A percentile compares a stretch with the other conserved stretches of the same genome.
Evolutionary conservation across 495 filamentous ascomycete species (phyloP).

Genomic region (Trichoderma erinaceum): DNA sequence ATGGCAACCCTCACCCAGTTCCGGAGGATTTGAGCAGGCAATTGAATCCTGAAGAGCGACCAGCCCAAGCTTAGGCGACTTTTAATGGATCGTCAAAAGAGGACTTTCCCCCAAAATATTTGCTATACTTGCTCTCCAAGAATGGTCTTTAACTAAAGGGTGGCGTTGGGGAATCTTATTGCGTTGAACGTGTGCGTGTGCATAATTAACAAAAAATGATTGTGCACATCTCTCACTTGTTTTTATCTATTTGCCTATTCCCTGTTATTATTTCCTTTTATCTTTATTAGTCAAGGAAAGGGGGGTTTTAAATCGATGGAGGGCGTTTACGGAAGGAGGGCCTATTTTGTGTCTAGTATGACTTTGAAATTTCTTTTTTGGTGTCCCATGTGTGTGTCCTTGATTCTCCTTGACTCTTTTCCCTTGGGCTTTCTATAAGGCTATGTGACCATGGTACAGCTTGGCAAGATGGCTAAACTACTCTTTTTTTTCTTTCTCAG

Average conservation of each 20-base stretch:
- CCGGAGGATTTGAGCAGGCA: not conserved
- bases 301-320: conserved; percentile 6
- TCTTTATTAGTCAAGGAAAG: not conserved
- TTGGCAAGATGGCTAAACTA: not conserved
- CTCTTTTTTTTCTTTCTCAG: not conserved
- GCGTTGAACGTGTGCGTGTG: not conserved
- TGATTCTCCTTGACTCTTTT: not conserved
- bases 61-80: not conserved
- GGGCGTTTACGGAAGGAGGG: not conserved
- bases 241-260: not conserved
- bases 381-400: not conserved
- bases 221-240: not conserved
- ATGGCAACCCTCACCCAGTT: not conserved
- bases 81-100: too few relatives aligned
- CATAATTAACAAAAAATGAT: not conserved
- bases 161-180: not conserved
- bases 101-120: too few relatives aligned
- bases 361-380: not conserved
- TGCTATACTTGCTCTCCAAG: not conserved
- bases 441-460: not conserved
- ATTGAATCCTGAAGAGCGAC: not conserved
- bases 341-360: conserved; percentile 13
- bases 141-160: not conserved
- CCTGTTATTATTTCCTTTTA: not conserved
- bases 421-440: not conserved